These are phyloP conservation scores for Trypanosoma grayi DNA, from an alignment of 208 protist genomes.

Conservation along the genomic window DNA sequence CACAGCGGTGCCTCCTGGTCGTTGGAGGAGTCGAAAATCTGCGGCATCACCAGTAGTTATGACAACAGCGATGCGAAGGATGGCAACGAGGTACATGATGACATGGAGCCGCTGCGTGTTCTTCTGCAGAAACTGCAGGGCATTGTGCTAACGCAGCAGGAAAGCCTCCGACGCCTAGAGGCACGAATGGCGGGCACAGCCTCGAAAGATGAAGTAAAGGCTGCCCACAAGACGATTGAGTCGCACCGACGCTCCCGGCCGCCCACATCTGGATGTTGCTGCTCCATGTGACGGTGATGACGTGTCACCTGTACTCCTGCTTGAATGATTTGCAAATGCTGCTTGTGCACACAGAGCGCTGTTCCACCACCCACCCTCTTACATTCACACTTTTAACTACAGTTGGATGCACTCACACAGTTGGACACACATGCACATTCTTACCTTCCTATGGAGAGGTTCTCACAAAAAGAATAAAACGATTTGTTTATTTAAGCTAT, in stretches of 20 bases:
- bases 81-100: not conserved
- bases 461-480: too few relatives aligned
- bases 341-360: too few relatives aligned
- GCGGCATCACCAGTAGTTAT: not conserved
- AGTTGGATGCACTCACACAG: too few relatives aligned
- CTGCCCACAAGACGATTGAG: too few relatives aligned
- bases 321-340: too few relatives aligned
- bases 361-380: too few relatives aligned
- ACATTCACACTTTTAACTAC: too few relatives aligned
- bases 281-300: not conserved
- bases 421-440: too few relatives aligned
- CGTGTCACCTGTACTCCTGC: not conserved
- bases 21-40: not conserved
- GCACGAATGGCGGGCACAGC: not conserved
- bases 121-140: not conserved
- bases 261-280: not conserved
- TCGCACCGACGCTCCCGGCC: too few relatives aligned
- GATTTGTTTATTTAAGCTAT: too few relatives aligned
- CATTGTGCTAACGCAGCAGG: constrained; percentile 20
- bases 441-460: too few relatives aligned
- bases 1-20: too few relatives aligned
- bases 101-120: not conserved
- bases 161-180: constrained; percentile 18
- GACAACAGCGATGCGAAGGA: not conserved
- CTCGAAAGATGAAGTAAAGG: not conserved